A percentile compares a stretch with the other conserved stretches of the same genome.
Conservation (phyloP, 176 grass and related monocot species). For the Avena insularis region DNA sequence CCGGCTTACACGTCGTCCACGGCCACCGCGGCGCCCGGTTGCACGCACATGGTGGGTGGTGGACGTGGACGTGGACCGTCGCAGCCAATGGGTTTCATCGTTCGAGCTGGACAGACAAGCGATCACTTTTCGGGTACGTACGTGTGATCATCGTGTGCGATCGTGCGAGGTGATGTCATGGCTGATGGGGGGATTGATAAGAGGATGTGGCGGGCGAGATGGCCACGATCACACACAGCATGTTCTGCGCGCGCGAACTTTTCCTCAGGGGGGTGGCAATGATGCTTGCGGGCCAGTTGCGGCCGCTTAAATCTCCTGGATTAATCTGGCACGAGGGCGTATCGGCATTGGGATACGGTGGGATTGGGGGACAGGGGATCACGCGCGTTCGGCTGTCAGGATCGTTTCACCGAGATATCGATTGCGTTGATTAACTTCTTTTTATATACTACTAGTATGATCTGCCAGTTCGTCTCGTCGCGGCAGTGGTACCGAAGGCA, state of each 20-base stretch:
- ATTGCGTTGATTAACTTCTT: too few relatives aligned
- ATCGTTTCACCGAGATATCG: too few relatives aligned
- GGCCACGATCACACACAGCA: slow-evolving; percentile 3
- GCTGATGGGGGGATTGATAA: too few relatives aligned
- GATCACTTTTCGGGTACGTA: slow-evolving; percentile 36
- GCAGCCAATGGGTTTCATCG: not conserved
- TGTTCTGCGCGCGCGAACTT: not conserved
- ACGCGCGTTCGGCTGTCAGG: not conserved
- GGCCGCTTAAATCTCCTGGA: not conserved
- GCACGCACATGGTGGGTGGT: not conserved
- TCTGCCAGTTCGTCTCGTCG: too few relatives aligned
- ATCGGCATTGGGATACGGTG: not conserved
- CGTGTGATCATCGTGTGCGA: not conserved
- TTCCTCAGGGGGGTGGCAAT: not conserved
- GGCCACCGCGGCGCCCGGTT: not conserved
- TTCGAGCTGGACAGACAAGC: slow-evolving; percentile 26
- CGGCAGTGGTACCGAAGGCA: too few relatives aligned
- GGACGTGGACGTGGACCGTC: too few relatives aligned
- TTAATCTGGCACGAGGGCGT: not conserved
- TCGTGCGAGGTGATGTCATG: too few relatives aligned
- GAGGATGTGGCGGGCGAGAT: not conserved
- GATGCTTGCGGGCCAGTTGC: too few relatives aligned
- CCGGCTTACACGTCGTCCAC: not conserved
- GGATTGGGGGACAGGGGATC: not conserved
- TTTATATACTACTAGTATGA: too few relatives aligned